phyloP scores from a whole-genome alignment of 73 alveolate species.

The Urostyla sp. region DNA sequence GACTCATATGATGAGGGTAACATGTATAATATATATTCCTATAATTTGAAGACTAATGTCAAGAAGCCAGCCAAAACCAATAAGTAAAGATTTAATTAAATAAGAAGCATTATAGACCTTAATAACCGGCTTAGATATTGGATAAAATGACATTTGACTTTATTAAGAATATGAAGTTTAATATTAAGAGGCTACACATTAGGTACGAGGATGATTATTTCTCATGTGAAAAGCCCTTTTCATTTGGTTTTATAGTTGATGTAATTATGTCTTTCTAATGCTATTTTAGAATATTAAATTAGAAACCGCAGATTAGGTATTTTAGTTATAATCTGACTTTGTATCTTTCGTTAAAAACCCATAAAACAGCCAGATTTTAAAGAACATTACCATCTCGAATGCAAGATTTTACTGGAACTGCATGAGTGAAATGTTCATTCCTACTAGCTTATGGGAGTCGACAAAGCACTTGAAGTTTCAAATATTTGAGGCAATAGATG shows the following conservation, averaged over 20 bases:
- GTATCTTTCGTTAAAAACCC: no score
- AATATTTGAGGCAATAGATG: slow-evolving; percentile 59
- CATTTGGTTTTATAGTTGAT: slow-evolving; percentile 59
- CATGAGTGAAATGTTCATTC: slow-evolving; percentile 64
- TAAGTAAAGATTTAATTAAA: no score
- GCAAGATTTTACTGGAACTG: slow-evolving; percentile 56
- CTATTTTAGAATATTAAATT: slow-evolving; percentile 1
- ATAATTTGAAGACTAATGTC: background rate
- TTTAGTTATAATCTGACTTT: slow-evolving; percentile 5
- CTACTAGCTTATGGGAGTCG: slow-evolving; percentile 44
- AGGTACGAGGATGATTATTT: slow-evolving; percentile 67
- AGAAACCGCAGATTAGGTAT: slow-evolving; percentile 38
- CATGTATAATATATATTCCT: slow-evolving; percentile 38
- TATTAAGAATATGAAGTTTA: slow-evolving; percentile 33
- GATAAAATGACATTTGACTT: slow-evolving; percentile 40
- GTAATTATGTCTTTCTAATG: background rate
- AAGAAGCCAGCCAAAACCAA: background rate
- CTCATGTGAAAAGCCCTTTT: slow-evolving; percentile 56
- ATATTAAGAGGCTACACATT: slow-evolving; percentile 57
- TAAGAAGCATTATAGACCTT: no score
- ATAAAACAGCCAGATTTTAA: no score
- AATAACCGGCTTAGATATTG: background rate
- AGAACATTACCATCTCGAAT: slow-evolving; percentile 22
- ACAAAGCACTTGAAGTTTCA: slow-evolving; percentile 38
- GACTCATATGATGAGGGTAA: slow-evolving; percentile 36